A percentile compares a stretch with the other conserved stretches of the same genome.
These are phyloP conservation scores for Panellus pusillus DNA, from an alignment of 768 basidiomycete species.

Conservation along the genomic window DNA sequence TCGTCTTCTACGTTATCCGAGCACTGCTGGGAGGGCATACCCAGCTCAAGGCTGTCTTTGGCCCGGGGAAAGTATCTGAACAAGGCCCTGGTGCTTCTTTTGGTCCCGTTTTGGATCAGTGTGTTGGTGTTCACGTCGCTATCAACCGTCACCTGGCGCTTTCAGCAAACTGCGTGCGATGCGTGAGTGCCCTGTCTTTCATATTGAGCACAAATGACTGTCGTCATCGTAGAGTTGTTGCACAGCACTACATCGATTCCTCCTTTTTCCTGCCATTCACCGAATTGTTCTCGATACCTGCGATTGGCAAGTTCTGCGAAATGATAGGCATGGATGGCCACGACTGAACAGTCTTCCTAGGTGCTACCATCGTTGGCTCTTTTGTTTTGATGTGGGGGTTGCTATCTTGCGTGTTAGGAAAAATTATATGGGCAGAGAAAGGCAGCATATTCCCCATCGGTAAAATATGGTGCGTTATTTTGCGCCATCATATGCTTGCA, in stretches of 20 bases:
- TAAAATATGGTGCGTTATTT: not conserved
- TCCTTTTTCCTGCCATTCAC: slow-evolving; percentile 10
- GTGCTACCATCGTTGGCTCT: not conserved
- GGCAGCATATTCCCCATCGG: not conserved
- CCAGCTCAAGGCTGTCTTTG: slow-evolving; percentile 9
- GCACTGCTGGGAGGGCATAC: not conserved
- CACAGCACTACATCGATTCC: not conserved
- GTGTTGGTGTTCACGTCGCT: slow-evolving; percentile 9
- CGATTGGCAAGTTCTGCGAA: not conserved
- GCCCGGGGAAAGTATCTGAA: slow-evolving; percentile 9
- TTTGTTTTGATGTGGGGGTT: not conserved
- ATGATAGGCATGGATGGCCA: not conserved
- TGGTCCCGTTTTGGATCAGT: slow-evolving; percentile 9
- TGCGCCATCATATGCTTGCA: not conserved
- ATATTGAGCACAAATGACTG: not conserved
- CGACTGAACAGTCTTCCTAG: not conserved
- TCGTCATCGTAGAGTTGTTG: not conserved
- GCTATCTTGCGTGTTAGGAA: not conserved
- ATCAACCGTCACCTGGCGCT: slow-evolving; percentile 6
- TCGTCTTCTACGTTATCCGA: slow-evolving; percentile 16
- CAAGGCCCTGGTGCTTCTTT: not conserved
- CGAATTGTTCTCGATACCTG: not conserved
- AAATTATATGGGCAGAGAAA: slow-evolving; percentile 1
- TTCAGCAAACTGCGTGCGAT: slow-evolving; percentile 17
- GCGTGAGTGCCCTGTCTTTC: not conserved